Evolutionary conservation across 768 basidiomycete genomes (phyloP).

Genomic region (Tremella mesenterica): DNA sequence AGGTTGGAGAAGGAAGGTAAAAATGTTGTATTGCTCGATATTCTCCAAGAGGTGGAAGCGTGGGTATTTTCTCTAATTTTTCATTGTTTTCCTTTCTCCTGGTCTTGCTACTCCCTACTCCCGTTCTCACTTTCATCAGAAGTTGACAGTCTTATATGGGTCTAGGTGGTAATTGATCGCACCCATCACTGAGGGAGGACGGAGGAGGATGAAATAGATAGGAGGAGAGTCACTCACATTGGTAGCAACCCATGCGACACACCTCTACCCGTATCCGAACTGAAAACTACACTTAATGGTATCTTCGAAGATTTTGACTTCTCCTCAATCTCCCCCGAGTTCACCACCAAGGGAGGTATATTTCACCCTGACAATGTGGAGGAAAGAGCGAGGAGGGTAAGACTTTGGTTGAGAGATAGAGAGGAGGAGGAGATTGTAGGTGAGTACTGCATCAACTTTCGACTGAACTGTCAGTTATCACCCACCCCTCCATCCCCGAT

Average conservation of each 20-base stretch:
- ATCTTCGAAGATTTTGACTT: constrained; percentile 38
- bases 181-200: too few species aligned
- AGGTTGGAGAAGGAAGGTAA: constrained; percentile 27
- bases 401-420: constrained; percentile 35
- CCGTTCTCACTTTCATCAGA: too few species aligned
- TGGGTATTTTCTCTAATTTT: constrained; percentile 3
- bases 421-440: constrained; percentile 41
- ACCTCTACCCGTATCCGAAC: constrained; percentile 16
- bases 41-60: constrained; percentile 39
- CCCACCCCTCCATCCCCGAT: background rate
- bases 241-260: constrained; percentile 27
- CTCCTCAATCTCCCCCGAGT: constrained; percentile 26
- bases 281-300: constrained; percentile 19
- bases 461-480: background rate
- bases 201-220: too few species aligned
- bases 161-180: too few species aligned
- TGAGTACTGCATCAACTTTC: constrained; percentile 9
- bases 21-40: constrained; percentile 35
- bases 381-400: constrained; percentile 24
- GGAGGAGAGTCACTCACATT: too few species aligned
- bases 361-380: constrained; percentile 15
- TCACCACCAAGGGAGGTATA: constrained; percentile 39
- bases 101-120: too few species aligned
- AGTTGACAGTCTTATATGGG: too few species aligned
- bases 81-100: background rate